phyloP scores from a whole-genome alignment of 169 alveolate genomes.

The Plasmodium cynomolgi region DNA sequence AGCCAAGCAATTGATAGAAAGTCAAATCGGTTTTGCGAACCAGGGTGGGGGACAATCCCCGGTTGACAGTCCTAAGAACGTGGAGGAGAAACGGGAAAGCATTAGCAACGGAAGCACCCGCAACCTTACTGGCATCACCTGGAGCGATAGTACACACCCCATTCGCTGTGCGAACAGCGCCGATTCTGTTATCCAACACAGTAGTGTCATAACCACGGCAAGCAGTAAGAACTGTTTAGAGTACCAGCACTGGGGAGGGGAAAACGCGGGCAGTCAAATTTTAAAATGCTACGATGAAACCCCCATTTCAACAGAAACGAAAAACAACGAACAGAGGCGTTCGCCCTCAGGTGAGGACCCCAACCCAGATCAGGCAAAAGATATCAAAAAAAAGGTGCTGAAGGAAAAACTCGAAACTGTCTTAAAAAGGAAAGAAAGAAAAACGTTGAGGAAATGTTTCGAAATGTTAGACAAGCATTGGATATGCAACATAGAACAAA shows the following conservation, averaged over 20 bases:
- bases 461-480: slow-evolving; percentile 45
- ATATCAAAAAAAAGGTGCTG: not conserved
- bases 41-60: not conserved
- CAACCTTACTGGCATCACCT: not conserved
- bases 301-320: not conserved
- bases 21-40: not conserved
- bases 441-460: slow-evolving; percentile 25
- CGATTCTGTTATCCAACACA: not conserved
- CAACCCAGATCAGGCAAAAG: not conserved
- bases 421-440: slow-evolving; percentile 25
- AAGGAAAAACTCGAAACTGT: slow-evolving; percentile 35
- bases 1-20: slow-evolving; percentile 44
- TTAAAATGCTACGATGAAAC: not conserved
- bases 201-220: not conserved
- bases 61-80: not conserved
- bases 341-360: not conserved
- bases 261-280: not conserved
- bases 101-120: not conserved
- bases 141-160: not conserved
- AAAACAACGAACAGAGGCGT: not conserved
- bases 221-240: not conserved
- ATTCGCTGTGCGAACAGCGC: not conserved
- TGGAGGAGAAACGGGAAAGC: not conserved
- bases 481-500: slow-evolving; percentile 47
- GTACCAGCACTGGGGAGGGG: not conserved